These are phyloP conservation scores for Globisporangium barbulae DNA, from an alignment of 352 stramenopile genomes.

Conservation along the genomic window DNA sequence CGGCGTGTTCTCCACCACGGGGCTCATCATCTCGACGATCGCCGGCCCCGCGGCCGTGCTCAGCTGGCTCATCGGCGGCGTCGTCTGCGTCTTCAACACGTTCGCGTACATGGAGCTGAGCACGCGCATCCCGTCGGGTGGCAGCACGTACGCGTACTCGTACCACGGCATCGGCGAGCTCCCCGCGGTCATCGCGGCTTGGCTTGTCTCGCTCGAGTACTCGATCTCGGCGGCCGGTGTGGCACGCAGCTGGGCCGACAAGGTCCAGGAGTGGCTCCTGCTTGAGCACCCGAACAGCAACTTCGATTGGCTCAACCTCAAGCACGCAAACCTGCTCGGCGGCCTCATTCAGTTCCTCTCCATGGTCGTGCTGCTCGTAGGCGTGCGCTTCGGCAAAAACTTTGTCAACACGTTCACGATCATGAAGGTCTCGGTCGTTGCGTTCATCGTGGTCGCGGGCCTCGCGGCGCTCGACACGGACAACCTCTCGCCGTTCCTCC, in stretches of 20 bases:
- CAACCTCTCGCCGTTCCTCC: conserved; percentile 8
- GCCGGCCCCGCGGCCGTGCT: conserved; percentile 2
- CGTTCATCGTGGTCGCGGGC: neutral
- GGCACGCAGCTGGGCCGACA: conserved; percentile 89
- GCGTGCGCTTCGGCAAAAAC: conserved; percentile 78
- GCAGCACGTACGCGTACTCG: conserved; percentile 88
- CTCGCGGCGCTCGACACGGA: neutral
- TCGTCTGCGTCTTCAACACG: conserved; percentile 66
- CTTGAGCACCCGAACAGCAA: conserved; percentile 25
- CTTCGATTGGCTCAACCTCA: conserved; percentile 46
- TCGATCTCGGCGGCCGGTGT: conserved; percentile 30
- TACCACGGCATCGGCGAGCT: conserved; percentile 90
- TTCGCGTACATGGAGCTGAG: conserved; percentile 87
- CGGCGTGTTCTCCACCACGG: conserved; percentile 76
- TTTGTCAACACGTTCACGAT: conserved; percentile 10
- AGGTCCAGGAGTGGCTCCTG: conserved; percentile 70
- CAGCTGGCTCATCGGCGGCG: conserved; percentile 66
- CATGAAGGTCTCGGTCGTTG: neutral
- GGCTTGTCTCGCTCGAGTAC: conserved; percentile 25
- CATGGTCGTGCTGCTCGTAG: conserved; percentile 62
- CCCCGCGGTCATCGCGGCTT: conserved; percentile 81
- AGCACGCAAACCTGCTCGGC: conserved; percentile 41
- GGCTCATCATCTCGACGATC: conserved; percentile 35
- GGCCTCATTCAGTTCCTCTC: conserved; percentile 57
- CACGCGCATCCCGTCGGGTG: conserved; percentile 74